Base-by-base conservation (phyloP, 352 stramenopile genomes). In the Phytophthora podocarpi region DNA sequence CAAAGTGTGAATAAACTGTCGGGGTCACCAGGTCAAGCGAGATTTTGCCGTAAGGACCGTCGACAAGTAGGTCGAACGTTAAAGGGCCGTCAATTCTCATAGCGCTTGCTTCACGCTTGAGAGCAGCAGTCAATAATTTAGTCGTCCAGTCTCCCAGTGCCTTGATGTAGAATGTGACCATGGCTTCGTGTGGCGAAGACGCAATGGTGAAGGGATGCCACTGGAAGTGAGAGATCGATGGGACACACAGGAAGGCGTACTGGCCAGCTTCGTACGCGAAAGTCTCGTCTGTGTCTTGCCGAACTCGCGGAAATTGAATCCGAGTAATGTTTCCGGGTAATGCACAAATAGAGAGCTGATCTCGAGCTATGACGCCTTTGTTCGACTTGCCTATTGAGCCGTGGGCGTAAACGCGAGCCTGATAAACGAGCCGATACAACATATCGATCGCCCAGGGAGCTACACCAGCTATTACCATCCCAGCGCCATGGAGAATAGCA, bases 161-260 rank as follows among this genome's bases (percentile, higher is more conserved):
- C 30, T 79, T 80, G 46, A 95, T 78, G 57, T 90, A 83, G 47
- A 95, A 77, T 11, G 70, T 85, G 4, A 90, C 70, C 63, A 83
- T 70, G n/a, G 72, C 40, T 74, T 95, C 81, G 20, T 80, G 67
- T 0, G 87, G 86, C 3, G 82, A 84, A 21, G 80, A 93, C 13
- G 83, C 88, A 39, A 97, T 85, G 4, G 84, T 93, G 56, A 96
- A 96, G n/a, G 90, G 90, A 74, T 97, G 90, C 88, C 90, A 97
- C 65, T 96, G 67, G 0, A 87, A 63, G 10, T 64, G 13, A 7
- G 72, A 87, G 49, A 97, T 67, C 0, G 61, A 51, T 0, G 86
- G 87, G n/a, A 97, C 61, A 55, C 89, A 92, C 23, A 97, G 40
- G 55, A 95, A 95, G 0, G 76, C 80, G 64, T 96, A 96, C 56